Evolutionary conservation across 2,329 filamentous ascomycete genomes (phyloP), one percentile per base, ranked within the genome.

Genomic region (Colletotrichum tamarilloi): DNA sequence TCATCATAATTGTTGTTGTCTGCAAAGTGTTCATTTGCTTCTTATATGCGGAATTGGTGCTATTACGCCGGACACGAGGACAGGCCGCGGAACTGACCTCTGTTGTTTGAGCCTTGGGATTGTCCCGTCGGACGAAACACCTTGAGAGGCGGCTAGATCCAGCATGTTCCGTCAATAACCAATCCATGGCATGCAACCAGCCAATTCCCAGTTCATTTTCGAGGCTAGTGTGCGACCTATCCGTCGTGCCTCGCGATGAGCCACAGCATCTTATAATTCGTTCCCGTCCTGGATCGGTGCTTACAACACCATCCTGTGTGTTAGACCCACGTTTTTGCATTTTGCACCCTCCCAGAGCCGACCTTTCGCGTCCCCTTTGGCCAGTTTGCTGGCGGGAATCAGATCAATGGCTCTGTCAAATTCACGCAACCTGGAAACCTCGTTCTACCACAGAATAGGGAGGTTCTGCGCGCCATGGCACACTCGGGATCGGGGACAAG

Each of bases 251-350:
- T 30, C 19, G 42, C 42, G 42, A 49, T 49, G 42, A 49, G 42
- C 42, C 59, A 68, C 63, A 26, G 62, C 30, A 58, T 72, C 62
- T 67, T 52, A 72, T 67, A 72, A 62, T 28, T 42, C 46, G 59
- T 74, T 72, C 52, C 52, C 63, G 30, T 53, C 28, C 68, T 24
- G 52, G 52, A 30, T 53, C 26, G 63, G 63, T 67, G 62, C 63
- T 56, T 62, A 57, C 57, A 59, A 63, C 22, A 67, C 56, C 62
- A 30, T 58, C 42, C 24, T 24, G 42, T 72, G 56, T 59, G 30
- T 56, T 53, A 53, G 52, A 57, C 16, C 52, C 68, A 53, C 30
- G 69, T 72, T 55, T 55, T 59, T 58, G 52, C 58, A 67, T 55
- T 58, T 59, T 58, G 52, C 58, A 67, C 46, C 22, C 38, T 62